A percentile compares a stretch with the other conserved stretches of the same genome.
Evolutionary conservation across 805 yeast genomes (phyloP).

Genomic region (Sungouiella thailandica): DNA sequence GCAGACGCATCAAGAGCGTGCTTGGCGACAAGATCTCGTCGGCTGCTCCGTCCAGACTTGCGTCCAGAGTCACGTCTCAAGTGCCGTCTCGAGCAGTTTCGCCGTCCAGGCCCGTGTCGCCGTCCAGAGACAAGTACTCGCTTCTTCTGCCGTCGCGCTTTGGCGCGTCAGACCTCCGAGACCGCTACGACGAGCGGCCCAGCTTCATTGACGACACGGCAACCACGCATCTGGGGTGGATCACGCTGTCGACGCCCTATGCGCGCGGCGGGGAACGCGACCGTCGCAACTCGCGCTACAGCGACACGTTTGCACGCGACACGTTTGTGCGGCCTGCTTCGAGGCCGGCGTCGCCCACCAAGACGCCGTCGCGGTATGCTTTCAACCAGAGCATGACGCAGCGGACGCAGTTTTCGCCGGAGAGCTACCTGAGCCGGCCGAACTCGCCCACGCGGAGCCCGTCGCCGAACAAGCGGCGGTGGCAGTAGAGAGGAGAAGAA

Average conservation of each 20-base stretch:
- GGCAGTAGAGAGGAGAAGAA: too few species aligned
- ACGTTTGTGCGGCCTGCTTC: slow-evolving; percentile 8
- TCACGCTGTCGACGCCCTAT: slow-evolving; percentile 17
- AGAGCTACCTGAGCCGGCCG: slow-evolving; percentile 10
- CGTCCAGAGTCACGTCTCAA: too few species aligned
- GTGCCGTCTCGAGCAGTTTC: too few species aligned
- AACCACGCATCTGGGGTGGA: slow-evolving; percentile 5
- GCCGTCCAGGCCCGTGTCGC: neutral
- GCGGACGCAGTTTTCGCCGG: slow-evolving; percentile 15
- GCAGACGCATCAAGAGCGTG: slow-evolving; percentile 20
- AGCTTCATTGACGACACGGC: slow-evolving; percentile 7
- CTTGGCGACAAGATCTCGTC: slow-evolving; percentile 9
- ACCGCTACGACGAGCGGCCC: slow-evolving; percentile 5
- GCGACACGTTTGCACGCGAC: neutral
- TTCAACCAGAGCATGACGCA: slow-evolving; percentile 11
- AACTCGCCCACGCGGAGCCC: slow-evolving; percentile 17
- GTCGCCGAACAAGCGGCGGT: slow-evolving; percentile 14
- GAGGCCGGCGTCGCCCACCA: slow-evolving; percentile 12
- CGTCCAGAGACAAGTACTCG: neutral
- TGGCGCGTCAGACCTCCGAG: neutral
- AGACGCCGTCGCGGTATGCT: slow-evolving; percentile 13
- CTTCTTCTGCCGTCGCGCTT: neutral
- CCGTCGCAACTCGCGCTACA: neutral
- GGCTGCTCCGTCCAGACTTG: slow-evolving; percentile 7
- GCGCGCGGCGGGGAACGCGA: too few species aligned